Evolutionary conservation across 139 green algal genomes (phyloP).

Genomic region (Asterochloris sp.): DNA sequence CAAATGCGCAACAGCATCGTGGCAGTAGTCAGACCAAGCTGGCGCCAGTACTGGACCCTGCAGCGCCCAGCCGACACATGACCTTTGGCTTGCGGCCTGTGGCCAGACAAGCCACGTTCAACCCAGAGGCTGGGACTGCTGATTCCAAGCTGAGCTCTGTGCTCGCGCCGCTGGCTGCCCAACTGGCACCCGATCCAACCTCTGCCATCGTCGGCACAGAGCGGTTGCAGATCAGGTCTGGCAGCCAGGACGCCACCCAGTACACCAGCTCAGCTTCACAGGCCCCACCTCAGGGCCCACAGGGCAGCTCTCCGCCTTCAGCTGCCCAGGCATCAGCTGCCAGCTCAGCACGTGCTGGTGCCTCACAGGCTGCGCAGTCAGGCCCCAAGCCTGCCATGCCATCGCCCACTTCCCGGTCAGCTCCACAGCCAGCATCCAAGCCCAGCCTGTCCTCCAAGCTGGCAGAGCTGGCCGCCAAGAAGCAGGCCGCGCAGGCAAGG

Average conservation of each 20-base stretch:
- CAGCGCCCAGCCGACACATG: background rate
- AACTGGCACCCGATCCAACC: background rate
- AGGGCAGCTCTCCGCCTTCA: background rate
- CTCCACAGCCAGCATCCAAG: too few species aligned
- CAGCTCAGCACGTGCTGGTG: background rate
- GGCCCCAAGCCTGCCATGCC: background rate
- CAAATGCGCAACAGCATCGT: background rate
- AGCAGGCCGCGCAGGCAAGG: background rate
- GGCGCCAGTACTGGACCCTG: background rate
- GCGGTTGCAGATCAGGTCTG: background rate
- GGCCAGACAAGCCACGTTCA: background rate
- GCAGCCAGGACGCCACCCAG: background rate
- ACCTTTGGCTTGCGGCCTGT: background rate
- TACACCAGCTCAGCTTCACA: background rate
- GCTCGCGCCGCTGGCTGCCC: background rate
- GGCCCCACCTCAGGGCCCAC: background rate
- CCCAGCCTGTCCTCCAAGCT: conserved; percentile 6
- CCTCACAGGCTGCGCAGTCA: background rate
- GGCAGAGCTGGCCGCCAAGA: conserved; percentile 1
- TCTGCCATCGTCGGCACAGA: background rate
- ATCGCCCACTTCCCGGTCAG: background rate
- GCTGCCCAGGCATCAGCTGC: background rate
- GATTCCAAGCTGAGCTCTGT: background rate
- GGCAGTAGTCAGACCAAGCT: conserved; percentile 1
- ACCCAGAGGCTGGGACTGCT: conserved; percentile 3